Evolutionary conservation across 23 red algal genomes (phyloP), one percentile per base, ranked within the genome.

Genomic region (Gracilaria gracilis): DNA sequence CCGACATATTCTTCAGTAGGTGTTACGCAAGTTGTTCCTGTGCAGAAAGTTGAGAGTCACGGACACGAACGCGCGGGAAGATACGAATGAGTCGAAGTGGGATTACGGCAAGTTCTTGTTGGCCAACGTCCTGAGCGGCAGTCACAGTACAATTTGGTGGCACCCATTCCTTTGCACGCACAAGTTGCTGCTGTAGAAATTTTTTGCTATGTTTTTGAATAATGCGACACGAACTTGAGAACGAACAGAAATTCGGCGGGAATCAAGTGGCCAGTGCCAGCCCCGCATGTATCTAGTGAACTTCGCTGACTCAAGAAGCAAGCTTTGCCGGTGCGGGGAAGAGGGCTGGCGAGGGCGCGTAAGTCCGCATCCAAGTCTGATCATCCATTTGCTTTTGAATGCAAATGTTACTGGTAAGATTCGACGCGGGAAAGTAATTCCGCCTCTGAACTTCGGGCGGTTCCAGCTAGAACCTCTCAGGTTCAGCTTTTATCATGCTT

Each of bases 401-500:
- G 13, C 75, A n/a, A 14, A 51, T 79, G 51, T 14, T 79, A 25
- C 51, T 49, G 31, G 36, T 50, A 51, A 24, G 16, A 1, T 15
- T 51, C 33, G 15, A 29, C 11, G 40, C 4, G 14, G 14, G 53
- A 29, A 50, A 55, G 25, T 13, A 12, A 19, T 51, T 51, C 38
- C 31, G 3, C 34, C 13, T 34, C 35, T 79, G 46, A 79, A 69
- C 42, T 46, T 4, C 42, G 11, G 42, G 11, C 42, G 11, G 5
- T 46, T 46, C 42, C 4, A 24, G 32, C 4, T 32, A 69, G 37
- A 69, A 27, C 61, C 61, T n/a, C n/a, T n/a, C n/a, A n/a, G n/a
- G n/a, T n/a, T n/a, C n/a, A n/a, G n/a, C n/a, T n/a, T n/a, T n/a
- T 69, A 69, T 17, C 64, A 69, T 69, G 64, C 64, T 38, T 69